phyloP scores from a whole-genome alignment of 768 basidiomycete genomes.

The Lyophyllum shimeji region DNA sequence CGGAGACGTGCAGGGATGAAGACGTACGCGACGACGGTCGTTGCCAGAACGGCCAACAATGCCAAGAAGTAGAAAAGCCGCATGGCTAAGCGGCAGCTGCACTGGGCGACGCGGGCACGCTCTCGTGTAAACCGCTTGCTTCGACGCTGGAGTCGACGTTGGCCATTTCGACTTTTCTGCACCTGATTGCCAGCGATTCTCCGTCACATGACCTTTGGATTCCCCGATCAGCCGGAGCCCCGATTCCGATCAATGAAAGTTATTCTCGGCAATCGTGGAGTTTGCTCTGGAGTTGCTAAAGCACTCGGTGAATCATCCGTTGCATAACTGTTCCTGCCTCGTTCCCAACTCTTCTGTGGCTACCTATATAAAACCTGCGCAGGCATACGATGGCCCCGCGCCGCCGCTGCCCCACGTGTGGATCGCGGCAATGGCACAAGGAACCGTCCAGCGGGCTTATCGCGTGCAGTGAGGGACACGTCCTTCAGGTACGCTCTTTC shows the following conservation, averaged over 20 bases:
- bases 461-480: conserved; percentile 89
- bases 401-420: conserved; percentile 72
- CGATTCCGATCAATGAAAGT: conserved; percentile 7
- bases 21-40: conserved; percentile 61
- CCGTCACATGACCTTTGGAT: conserved; percentile 7
- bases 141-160: neutral
- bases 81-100: conserved; percentile 38
- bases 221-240: neutral
- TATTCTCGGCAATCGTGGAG: too few relatives aligned
- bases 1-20: neutral
- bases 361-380: neutral
- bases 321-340: neutral
- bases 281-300: neutral
- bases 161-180: neutral
- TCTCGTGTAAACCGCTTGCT: neutral
- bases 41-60: conserved; percentile 51
- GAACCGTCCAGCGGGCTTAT: conserved; percentile 79
- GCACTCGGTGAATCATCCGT: neutral
- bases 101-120: neutral
- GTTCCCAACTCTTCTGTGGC: neutral
- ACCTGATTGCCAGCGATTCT: conserved; percentile 5
- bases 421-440: conserved; percentile 86
- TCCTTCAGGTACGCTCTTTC: conserved; percentile 64
- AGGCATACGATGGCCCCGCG: conserved; percentile 51
- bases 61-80: conserved; percentile 45